Percentiles rank a stretch among this genome's conserved stretches.
Conservation (phyloP, 306 rosid species). For the Glycine tomentella region DNA sequence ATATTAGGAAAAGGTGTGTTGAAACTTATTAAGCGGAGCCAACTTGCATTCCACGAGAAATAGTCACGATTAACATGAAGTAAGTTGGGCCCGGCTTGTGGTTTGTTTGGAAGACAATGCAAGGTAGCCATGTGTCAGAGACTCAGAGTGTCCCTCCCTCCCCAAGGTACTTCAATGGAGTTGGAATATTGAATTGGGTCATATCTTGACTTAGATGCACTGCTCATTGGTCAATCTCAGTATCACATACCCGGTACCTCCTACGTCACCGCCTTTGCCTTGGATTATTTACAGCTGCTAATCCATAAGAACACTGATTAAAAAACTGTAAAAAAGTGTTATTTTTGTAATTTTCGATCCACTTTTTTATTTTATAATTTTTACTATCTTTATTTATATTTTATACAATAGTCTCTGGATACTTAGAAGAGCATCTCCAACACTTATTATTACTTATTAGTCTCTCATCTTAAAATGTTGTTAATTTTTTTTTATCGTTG, state of each 20-base stretch:
- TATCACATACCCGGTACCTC: not conserved
- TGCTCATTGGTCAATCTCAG: not conserved
- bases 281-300: not conserved
- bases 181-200: not conserved
- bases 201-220: not conserved
- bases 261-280: not conserved
- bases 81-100: not conserved
- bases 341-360: not conserved
- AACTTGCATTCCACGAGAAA: not conserved
- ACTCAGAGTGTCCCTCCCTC: not conserved
- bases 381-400: too few species aligned
- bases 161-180: not conserved
- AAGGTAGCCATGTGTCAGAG: not conserved
- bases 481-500: not conserved
- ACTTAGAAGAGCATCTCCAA: not conserved
- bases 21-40: too few species aligned
- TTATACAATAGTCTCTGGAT: not conserved
- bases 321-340: not conserved
- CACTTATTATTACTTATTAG: too few species aligned
- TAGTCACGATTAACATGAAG: not conserved
- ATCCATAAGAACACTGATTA: too few species aligned
- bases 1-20: too few species aligned
- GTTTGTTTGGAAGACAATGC: conserved; percentile 29
- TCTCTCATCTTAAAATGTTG: not conserved
- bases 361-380: not conserved